Evolutionary conservation across 2,329 filamentous ascomycete genomes (phyloP), one percentile per base, ranked within the genome.

Genomic region (Colletotrichum sp.): DNA sequence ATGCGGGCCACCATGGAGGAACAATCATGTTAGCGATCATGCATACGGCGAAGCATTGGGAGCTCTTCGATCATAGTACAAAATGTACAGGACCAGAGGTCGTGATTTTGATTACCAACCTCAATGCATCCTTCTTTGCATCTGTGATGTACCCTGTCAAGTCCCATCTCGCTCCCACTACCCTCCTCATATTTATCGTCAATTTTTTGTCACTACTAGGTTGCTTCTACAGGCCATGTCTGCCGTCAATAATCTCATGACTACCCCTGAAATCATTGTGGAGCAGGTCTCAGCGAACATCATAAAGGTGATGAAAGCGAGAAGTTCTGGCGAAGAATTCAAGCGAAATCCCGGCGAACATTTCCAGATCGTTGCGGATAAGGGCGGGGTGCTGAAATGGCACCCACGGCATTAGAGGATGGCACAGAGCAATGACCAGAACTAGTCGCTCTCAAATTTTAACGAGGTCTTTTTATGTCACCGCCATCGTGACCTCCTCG

Each of bases 401-500:
- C 6, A 1, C 10, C 12, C n/a, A 21, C 12, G 44, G 10, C 5
- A 52, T 8, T 21, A 52, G 10, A 21, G 6, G n/a, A 7, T 8
- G n/a, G 44, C 44, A 52, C 10, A 52, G n/a, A 52, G 10, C 0
- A 21, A 13, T 24, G n/a, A 4, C n/a, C 44, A 3, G 3, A 21
- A 21, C 10, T 52, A 21, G n/a, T 52, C 44, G 44, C n/a, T 21
- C 0, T 21, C 1, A 34, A 34, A 34, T 52, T 52, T 52, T 52
- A 52, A 52, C 44, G 6, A 52, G 6, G n/a, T 21, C n/a, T 21
- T 21, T 52, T n/a, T 21, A 34, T 3, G 3, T 49, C 6, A 52
- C 10, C 4, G 10, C 6, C n/a, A 24, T 21, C 44, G 5, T 21
- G 44, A 52, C n/a, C 0, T 8, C n/a, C n/a, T 0, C n/a, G 2